Evolutionary conservation across 352 stramenopile genomes (phyloP).

Genomic region (Elongisporangium anandrum): DNA sequence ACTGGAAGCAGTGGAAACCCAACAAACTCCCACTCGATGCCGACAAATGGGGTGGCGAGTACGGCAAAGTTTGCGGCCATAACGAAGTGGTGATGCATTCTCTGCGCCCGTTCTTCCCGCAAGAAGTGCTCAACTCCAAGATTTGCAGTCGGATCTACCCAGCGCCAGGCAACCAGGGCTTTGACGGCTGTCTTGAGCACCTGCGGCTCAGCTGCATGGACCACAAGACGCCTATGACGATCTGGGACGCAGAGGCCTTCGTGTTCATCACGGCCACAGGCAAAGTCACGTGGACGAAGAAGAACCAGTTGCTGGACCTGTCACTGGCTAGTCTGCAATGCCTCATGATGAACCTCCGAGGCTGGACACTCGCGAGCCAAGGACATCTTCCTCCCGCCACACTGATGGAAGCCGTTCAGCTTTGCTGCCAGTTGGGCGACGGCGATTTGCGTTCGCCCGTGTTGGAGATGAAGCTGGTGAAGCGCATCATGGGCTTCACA

Average conservation of each 20-base stretch:
- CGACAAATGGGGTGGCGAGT: constrained; percentile 76
- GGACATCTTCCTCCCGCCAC: constrained; percentile 28
- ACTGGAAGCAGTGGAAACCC: constrained; percentile 52
- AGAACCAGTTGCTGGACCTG: constrained; percentile 60
- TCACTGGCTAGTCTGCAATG: constrained; percentile 58
- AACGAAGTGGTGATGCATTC: constrained; percentile 89
- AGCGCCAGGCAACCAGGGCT: constrained; percentile 84
- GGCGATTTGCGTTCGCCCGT: constrained; percentile 14
- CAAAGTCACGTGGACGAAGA: constrained; percentile 47
- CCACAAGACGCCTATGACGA: constrained; percentile 48
- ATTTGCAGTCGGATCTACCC: constrained; percentile 75
- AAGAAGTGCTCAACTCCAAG: constrained; percentile 87
- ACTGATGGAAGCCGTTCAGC: constrained; percentile 40
- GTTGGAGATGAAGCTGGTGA: constrained; percentile 30
- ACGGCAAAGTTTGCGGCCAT: constrained; percentile 84
- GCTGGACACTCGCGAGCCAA: constrained; percentile 37
- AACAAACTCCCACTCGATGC: constrained; percentile 69
- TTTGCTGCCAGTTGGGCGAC: constrained; percentile 45
- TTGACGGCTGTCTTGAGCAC: constrained; percentile 88
- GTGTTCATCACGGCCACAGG: constrained; percentile 52
- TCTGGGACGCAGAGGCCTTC: constrained; percentile 85
- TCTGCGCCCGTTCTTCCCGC: constrained; percentile 79
- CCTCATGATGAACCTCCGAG: constrained; percentile 37
- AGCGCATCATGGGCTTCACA: constrained; percentile 53
- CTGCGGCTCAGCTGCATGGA: constrained; percentile 57